phyloP scores from a whole-genome alignment of 352 stramenopile species.

The Blastocystis sp. region DNA sequence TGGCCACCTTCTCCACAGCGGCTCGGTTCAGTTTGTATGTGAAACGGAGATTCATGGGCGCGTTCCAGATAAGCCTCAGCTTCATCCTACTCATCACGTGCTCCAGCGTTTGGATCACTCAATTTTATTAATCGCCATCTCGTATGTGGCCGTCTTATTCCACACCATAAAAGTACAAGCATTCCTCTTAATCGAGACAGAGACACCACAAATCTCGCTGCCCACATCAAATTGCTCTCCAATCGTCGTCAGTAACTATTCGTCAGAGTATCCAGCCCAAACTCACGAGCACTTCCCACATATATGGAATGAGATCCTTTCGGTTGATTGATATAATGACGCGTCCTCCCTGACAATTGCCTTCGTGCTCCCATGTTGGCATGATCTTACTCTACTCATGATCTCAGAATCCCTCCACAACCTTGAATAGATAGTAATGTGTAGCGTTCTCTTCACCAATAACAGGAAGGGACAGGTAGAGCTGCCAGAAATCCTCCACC shows the following conservation, averaged over 20 bases:
- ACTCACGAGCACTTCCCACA: conserved; percentile 38
- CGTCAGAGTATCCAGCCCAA: neutral
- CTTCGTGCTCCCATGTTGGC: conserved; percentile 50
- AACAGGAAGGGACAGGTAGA: conserved; percentile 48
- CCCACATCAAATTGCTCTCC: conserved; percentile 53
- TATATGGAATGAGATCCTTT: conserved; percentile 49
- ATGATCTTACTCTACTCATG: conserved; percentile 40
- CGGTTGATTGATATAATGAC: conserved; percentile 14
- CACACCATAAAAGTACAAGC: conserved; percentile 51
- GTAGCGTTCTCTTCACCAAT: conserved; percentile 31
- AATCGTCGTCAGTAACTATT: conserved; percentile 46
- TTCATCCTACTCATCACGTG: conserved; percentile 19
- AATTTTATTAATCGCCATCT: conserved; percentile 51
- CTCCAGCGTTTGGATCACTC: neutral
- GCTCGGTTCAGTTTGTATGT: conserved; percentile 30
- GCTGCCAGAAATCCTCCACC: conserved; percentile 58
- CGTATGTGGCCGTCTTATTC: conserved; percentile 42
- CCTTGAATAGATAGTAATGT: conserved; percentile 51
- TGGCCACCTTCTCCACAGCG: neutral
- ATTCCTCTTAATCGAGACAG: conserved; percentile 13
- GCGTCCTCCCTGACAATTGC: conserved; percentile 26
- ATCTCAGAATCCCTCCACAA: neutral
- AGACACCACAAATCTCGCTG: conserved; percentile 56
- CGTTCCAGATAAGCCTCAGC: conserved; percentile 10
- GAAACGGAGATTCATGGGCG: neutral